A percentile compares a stretch with the other conserved stretches of the same genome.
Evolutionary conservation across 225 moss, liverwort and hornwort genomes (phyloP).

Genomic region (Ulota crispa): DNA sequence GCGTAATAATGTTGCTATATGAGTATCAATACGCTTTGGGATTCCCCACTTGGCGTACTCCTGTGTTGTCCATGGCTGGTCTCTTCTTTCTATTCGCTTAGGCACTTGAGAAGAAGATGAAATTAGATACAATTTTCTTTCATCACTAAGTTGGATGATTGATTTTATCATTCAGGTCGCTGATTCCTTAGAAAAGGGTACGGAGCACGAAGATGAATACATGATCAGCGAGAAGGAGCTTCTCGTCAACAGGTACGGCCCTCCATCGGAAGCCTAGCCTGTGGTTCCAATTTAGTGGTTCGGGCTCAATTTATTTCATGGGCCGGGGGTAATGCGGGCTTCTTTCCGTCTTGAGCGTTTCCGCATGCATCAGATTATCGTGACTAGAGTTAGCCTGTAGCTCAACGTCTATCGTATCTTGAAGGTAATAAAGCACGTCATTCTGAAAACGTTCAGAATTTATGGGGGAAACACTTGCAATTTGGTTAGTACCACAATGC

Average conservation of each 20-base stretch:
- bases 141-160: slow-evolving; percentile 1
- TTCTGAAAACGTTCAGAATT: neutral
- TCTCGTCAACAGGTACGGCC: slow-evolving; percentile 71
- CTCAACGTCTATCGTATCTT: neutral
- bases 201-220: slow-evolving; percentile 95
- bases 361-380: neutral
- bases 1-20: neutral
- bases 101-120: slow-evolving; percentile 2
- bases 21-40: neutral
- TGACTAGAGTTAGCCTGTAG: neutral
- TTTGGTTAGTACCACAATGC: neutral
- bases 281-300: neutral
- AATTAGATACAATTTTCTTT: neutral
- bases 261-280: neutral
- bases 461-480: neutral
- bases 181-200: slow-evolving; percentile 89
- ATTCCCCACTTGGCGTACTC: neutral
- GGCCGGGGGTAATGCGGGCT: neutral
- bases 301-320: neutral
- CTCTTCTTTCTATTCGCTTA: neutral
- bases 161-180: slow-evolving; percentile 53
- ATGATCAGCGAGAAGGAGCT: slow-evolving; percentile 95
- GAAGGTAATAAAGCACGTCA: neutral
- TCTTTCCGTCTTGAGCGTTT: neutral
- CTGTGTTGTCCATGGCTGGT: neutral